Conservation (phyloP, 257 asterid species). For the Schizonepeta tenuifolia region DNA sequence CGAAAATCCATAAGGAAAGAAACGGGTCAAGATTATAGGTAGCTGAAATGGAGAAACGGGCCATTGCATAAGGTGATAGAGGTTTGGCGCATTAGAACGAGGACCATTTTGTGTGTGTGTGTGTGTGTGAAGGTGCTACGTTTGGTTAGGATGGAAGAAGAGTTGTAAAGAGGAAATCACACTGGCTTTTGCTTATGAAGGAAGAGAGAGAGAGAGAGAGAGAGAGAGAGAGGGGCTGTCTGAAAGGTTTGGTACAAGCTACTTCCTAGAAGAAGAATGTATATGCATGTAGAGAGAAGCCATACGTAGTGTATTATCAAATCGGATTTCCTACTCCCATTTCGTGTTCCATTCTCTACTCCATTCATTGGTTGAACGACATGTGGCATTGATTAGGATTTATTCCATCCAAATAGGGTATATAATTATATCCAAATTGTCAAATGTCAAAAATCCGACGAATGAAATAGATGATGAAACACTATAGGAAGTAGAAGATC, state of each 20-base stretch:
- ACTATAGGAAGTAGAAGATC: no score
- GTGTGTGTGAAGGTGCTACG: constrained; percentile 22
- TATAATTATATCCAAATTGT: no score
- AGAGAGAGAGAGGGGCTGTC: constrained; percentile 33
- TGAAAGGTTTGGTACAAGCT: constrained; percentile 42
- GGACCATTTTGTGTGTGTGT: constrained; percentile 44
- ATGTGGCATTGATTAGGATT: no score
- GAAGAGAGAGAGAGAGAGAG: constrained; percentile 29
- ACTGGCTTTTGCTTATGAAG: constrained; percentile 36
- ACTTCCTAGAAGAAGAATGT: not conserved
- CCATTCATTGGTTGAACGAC: no score
- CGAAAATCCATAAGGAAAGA: constrained; percentile 68
- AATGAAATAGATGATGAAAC: no score
- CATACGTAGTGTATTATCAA: no score
- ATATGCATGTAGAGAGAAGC: not conserved
- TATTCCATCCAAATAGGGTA: no score
- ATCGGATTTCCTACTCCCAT: no score
- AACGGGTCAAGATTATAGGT: constrained; percentile 28
- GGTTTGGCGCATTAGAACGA: constrained; percentile 38
- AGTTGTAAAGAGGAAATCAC: constrained; percentile 25
- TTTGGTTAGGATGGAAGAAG: constrained; percentile 37
- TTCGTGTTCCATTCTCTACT: no score
- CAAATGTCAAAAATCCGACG: no score
- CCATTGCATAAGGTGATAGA: constrained; percentile 38
- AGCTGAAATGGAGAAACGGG: constrained; percentile 43